phyloP scores from a whole-genome alignment of 129 eudicot genomes.

The Ambrosia trifida region DNA sequence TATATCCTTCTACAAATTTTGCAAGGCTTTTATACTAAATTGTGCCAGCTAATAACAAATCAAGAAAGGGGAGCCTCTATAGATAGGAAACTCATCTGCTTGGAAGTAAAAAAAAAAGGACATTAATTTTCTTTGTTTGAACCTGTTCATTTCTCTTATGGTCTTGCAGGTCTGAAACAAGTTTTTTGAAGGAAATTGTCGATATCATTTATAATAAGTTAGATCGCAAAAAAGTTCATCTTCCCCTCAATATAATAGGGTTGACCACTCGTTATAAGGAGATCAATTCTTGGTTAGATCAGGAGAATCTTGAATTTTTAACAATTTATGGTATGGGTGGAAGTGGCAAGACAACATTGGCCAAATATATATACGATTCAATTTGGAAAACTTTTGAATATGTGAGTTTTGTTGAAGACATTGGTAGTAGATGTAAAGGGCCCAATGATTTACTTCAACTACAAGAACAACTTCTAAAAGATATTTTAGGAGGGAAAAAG shows the following conservation, averaged over 20 bases:
- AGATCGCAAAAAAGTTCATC: background rate
- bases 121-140: too few species aligned
- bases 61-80: too few species aligned
- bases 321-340: constrained; percentile 34
- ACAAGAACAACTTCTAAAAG: background rate
- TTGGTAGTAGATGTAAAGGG: constrained; percentile 1
- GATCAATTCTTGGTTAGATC: constrained; percentile 13
- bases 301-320: background rate
- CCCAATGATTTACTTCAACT: background rate
- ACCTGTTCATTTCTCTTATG: too few species aligned
- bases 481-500: background rate
- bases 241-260: constrained; percentile 16
- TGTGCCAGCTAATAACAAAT: too few species aligned
- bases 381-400: background rate
- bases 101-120: too few species aligned
- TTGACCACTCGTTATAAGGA: constrained; percentile 17
- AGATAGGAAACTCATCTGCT: too few species aligned
- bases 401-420: constrained; percentile 5
- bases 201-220: background rate
- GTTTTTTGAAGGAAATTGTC: constrained; percentile 20
- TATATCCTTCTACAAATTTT: too few species aligned
- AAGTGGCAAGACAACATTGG: constrained; percentile 27
- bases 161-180: constrained; percentile 25
- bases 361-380: background rate
- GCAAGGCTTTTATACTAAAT: too few species aligned